Evolutionary conservation across 352 stramenopile genomes (phyloP).

Genomic region (Globisporangium sylvaticum): DNA sequence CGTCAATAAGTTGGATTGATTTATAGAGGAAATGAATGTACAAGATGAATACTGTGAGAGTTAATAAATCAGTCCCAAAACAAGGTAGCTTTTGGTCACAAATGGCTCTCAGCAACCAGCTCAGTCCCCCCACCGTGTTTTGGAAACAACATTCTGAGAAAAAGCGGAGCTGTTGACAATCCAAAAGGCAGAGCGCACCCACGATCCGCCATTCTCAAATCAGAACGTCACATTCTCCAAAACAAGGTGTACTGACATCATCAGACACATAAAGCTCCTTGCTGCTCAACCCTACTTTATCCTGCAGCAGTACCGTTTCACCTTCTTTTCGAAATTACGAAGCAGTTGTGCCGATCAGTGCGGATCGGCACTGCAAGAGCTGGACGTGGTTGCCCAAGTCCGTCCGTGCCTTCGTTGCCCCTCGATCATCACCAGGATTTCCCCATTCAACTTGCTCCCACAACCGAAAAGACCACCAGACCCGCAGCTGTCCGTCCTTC

Average conservation of each 20-base stretch:
- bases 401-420: not conserved
- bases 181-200: not conserved
- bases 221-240: not conserved
- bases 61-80: slow-evolving; percentile 15
- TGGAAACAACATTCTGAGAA: not conserved
- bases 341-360: not conserved
- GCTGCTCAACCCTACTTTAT: not conserved
- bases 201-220: not conserved
- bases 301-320: not conserved
- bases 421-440: not conserved
- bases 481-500: not conserved
- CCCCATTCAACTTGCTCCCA: not conserved
- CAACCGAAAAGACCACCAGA: slow-evolving; percentile 6
- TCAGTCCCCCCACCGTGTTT: not conserved
- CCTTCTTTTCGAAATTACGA: not conserved
- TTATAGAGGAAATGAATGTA: not conserved
- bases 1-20: not conserved
- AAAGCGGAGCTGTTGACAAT: not conserved
- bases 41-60: not conserved
- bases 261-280: too few relatives aligned
- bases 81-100: not conserved
- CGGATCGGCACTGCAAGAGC: not conserved
- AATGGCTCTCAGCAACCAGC: not conserved
- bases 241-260: not conserved
- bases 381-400: not conserved